Base-by-base conservation (phyloP, 495 filamentous ascomycete genomes). In the Pyronema omphalodes region DNA sequence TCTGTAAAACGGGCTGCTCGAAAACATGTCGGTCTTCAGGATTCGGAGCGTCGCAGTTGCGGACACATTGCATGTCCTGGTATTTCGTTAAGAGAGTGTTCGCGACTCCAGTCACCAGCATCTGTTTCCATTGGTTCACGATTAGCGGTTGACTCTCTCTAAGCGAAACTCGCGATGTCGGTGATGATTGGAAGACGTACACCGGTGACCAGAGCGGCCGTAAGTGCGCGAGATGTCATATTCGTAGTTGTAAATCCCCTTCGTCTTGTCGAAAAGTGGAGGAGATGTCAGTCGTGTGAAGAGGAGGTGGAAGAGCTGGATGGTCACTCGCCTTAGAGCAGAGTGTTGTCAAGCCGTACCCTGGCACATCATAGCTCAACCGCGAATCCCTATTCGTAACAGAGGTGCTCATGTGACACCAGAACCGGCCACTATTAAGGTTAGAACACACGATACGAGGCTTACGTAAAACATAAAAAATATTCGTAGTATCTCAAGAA, bases 61-160 rank as follows among this genome's bases (percentile, higher is more conserved):
- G 76, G 14, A 98, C 83, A 70, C 91, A 98, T 81, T 93, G 83
- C 74, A 93, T 88, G 68, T 98, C 91, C 86, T 98, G 91, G 60
- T 88, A 94, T 60, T 98, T 98, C 59, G 91, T 94, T 61, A 98
- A 73, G 53, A 98, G 79, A 2, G 91, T 98, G 64, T 98, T 98
- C 74, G 87, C 94, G 47, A 95, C 88, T 40, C 91, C 91, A 33
- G 82, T 85, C 62, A 80, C 52, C 43, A 64, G 60, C 61, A 64
- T 64, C 61, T 64, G 48, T n/a, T 40, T 33, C 11, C 48, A 11
- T 11, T 11, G 9, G 12, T 14, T 47, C 44, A 15, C 9, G 12
- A 3, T 14, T 18, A 11, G n/a, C 44, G 19, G n/a, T 18, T 4
- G 11, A 15, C 18, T 47, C 44, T n/a, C 6, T 17, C 39, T 43